Base-by-base conservation (phyloP, 441 rosid species). In the Aleurites moluccanus region DNA sequence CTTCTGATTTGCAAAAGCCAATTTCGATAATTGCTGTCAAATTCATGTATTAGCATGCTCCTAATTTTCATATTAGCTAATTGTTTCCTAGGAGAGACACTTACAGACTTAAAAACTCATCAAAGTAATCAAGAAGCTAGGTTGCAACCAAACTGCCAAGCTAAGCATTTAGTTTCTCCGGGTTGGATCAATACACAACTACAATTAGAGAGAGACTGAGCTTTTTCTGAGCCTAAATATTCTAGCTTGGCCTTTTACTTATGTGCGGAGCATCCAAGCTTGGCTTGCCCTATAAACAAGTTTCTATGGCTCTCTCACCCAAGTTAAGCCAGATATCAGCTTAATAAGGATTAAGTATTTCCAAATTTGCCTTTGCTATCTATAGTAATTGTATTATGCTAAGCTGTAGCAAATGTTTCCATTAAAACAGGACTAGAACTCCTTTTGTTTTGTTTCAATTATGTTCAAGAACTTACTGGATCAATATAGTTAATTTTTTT, bases 391-490 rank as follows among this genome's bases (percentile, higher is more conserved):
- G 18, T 0, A 28, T 69, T 68, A n/a, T 20, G 49, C 59, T 73
- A 20, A 23, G 21, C 25, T 35, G 15, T 63, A 7, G 44, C 23
- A 70, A 27, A n/a, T 49, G 13, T 73, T 49, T 21, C 25, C 61
- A 59, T n/a, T 27, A 16, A 61, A n/a, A 42, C n/a, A 11, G 57
- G n/a, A 35, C 6, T n/a, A 60, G 42, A 61, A 60, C 67, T 33
- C 25, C 67, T 33, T 16, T 45, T 72, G 25, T 63, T 61, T n/a
- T 10, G 45, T 72, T 72, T 33, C 74, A 60, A 47, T 28, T 60
- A n/a, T 45, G 50, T 47, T 62, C 42, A 70, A 40, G 28, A 55
- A 7, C n/a, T 33, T 10, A 16, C 3, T 42, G 38, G 56, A 10
- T 25, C 38, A 59, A 33, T 71, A 42, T 18, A 23, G 10, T 59